Base-by-base conservation (phyloP, 202 grass and related monocot genomes). In the Zoysia matrella region DNA sequence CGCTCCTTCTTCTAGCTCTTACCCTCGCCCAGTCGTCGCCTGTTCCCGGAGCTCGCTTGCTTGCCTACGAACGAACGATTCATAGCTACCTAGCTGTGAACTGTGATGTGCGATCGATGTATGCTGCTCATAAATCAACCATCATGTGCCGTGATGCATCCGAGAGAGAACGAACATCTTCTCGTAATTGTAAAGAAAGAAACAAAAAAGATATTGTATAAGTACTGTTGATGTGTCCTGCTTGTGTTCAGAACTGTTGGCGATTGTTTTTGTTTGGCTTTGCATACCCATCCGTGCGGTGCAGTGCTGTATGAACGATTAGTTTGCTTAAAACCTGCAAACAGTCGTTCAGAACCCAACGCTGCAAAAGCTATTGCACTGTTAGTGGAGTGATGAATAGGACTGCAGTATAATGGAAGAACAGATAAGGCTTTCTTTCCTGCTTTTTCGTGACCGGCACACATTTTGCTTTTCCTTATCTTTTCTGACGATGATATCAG, bases 1-100 rank as follows among this genome's bases (percentile, higher is more conserved):
- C 22, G 22, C 22, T 22, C 22, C 22, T 94, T 95, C 86, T 98
- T 95, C 82, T 98, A 89, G 15, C 15, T 47, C 45, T 47, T 22
- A 22, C 22, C 22, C 22, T 22, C 22, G 22, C 22, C 22, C 22
- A 22, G 22, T 22, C 22, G 22, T 22, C 22, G 22, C 22, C 22
- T 22, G 22, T 22, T 22, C 22, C 22, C 22, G 22, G 22, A 22
- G 22, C 4, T n/a, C 6, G 4, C 13, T 6, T 6, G 3, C 4
- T 3, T 18, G 55, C 5, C 55, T 16, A 58, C 55, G 53, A 18
- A 58, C 1, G 5, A 7, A 22, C 22, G 22, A 22, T 22, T 0
- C 55, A 2, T 58, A 18, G 13, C 22, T 22, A 22, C 22, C 22
- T 22, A 56, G 85, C 74, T 82, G 68, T 12, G 56, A 60, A 22